Evolutionary conservation across 73 alveolate species (phyloP), one percentile per base, ranked within the genome.

Genomic region (Uronychia setigera): DNA sequence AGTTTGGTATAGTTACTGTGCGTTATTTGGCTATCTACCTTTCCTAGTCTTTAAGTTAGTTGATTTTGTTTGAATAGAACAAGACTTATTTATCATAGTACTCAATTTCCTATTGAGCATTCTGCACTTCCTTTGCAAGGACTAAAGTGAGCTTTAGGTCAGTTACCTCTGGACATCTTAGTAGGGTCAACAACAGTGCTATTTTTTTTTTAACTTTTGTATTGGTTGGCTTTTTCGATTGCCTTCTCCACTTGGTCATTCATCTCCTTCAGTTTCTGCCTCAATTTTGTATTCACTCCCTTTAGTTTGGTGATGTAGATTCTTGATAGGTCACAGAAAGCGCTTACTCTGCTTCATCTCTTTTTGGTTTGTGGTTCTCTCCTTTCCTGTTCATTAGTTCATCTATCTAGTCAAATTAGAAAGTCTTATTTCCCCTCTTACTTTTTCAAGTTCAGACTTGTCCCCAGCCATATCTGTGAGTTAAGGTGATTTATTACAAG

Each of bases 241-340:
- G 79, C 79, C 79, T 60, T 60, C 79, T 60, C 79, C 29, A 60
- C 79, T 13, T 26, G 14, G 1, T 26, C 79, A 26, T 60, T 60
- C 32, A 60, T 14, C 29, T 60, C 79, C 79, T 60, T 60, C 33
- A 60, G 5, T 28, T 60, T 60, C 33, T 60, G 29, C 79, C 79
- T 14, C 33, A 60, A 30, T 60, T 28, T 19, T 9, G 33, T 28
- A 30, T 60, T 60, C 32, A 60, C 32, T 9, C 14, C 13, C 79
- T 60, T 60, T 30, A 60, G 29, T 30, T 60, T 60, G 33, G 14
- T 30, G 32, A 60, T 26, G 5, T 60, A 28, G 32, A 60, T 14
- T 5, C 79, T 60, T n/a, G n/a, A n/a, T n/a, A n/a, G n/a, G 29
- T 26, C 67, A 46, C 19, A 5, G 19, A 5, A 11, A 19, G n/a